phyloP scores from a whole-genome alignment of 225 moss, liverwort and hornwort species.

The Bryoerythrophyllum caledonicum region DNA sequence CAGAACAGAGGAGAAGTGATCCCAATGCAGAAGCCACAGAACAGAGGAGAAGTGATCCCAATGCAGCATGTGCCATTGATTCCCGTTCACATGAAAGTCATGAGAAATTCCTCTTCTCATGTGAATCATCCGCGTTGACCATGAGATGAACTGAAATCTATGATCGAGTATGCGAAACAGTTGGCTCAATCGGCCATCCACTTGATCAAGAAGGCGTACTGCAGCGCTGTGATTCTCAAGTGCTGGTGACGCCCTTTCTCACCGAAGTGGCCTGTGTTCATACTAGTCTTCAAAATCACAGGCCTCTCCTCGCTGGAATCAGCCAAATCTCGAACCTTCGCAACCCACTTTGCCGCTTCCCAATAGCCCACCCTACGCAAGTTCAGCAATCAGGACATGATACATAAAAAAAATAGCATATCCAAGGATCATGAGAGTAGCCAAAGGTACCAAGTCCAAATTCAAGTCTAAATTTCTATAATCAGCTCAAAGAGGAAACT shows the following conservation, averaged over 20 bases:
- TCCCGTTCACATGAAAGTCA: neutral
- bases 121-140: no score
- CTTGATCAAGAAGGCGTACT: constrained; percentile 87
- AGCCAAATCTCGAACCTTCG: constrained; percentile 60
- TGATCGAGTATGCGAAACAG: neutral
- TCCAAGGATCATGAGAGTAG: neutral
- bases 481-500: no score
- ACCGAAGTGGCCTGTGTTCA: constrained; percentile 83
- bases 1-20: no score
- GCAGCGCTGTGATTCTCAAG: constrained; percentile 63
- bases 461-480: no score
- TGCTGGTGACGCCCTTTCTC: constrained; percentile 83
- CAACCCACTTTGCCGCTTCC: constrained; percentile 96
- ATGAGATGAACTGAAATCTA: neutral
- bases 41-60: neutral
- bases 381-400: neutral
- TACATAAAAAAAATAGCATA: neutral
- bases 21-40: no score
- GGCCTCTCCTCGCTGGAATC: constrained; percentile 30
- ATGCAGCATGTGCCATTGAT: neutral
- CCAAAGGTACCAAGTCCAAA: neutral
- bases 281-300: constrained; percentile 79
- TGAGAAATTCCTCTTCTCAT: neutral
- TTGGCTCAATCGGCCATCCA: constrained; percentile 42
- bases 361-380: constrained; percentile 79